phyloP scores from a whole-genome alignment of 768 basidiomycete species.

The Rhizopogon roseolus region DNA sequence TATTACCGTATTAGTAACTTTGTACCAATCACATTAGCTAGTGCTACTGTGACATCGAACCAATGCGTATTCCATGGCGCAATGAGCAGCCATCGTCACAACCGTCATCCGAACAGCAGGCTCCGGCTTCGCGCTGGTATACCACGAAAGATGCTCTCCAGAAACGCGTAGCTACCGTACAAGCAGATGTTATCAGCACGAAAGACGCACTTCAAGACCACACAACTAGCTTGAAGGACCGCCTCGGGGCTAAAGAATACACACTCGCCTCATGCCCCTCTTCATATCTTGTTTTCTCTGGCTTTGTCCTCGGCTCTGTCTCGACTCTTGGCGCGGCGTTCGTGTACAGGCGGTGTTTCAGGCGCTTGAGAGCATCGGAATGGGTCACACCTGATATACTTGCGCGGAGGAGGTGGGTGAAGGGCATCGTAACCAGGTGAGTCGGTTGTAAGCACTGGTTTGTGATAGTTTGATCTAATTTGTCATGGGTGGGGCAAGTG shows the following conservation, averaged over 20 bases:
- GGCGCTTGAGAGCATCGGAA: constrained; percentile 58
- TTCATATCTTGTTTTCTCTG: constrained; percentile 18
- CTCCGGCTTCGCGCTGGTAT: neutral
- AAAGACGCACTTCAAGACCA: neutral
- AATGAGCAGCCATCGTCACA: neutral
- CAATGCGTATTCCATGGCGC: neutral
- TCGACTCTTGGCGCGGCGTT: constrained; percentile 28
- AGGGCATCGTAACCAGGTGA: constrained; percentile 78
- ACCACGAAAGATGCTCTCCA: neutral
- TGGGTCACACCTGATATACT: constrained; percentile 68
- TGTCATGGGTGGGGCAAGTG: constrained; percentile 36
- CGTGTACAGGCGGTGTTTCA: constrained; percentile 48
- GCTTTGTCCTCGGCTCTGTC: constrained; percentile 38
- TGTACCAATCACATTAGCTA: too few species aligned
- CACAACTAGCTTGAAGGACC: neutral
- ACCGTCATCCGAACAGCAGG: neutral
- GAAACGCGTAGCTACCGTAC: neutral
- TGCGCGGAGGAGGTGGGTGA: constrained; percentile 58
- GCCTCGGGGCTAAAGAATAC: neutral
- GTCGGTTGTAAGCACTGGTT: constrained; percentile 8
- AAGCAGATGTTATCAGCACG: neutral
- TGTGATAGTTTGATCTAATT: neutral
- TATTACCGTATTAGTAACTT: too few species aligned
- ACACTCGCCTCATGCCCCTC: neutral
- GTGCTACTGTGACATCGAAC: neutral